Base-by-base conservation (phyloP, 805 yeast species). In the Candida glaebosa region DNA sequence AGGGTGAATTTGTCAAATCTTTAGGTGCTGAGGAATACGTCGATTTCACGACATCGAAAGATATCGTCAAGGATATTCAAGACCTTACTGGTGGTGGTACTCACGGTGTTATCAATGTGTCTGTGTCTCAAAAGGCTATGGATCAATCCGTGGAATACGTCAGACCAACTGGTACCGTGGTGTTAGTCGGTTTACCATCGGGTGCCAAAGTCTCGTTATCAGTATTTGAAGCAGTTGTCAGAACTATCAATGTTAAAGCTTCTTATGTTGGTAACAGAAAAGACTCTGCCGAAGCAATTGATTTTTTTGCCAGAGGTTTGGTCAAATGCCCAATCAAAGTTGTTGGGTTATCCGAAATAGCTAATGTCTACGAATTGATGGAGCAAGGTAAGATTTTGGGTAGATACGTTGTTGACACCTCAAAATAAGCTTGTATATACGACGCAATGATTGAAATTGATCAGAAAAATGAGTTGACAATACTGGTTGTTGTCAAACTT, bases 211-310 rank as follows among this genome's bases (percentile, higher is more conserved):
- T 81, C 56, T 71, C 74, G 51, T 79, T 88, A 31, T 76, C 79
- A 43, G 87, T 87, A 41, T 83, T 86, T 71, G 69, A 73, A 50
- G 79, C 84, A 39, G 95, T 87, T 46, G 82, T 84, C 52, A 83
- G 77, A 68, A 78, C 87, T 44, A 71, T 84, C 62, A 71, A 72
- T 57, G 82, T 87, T 60, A 79, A 73, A 63, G 95, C 93, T 54
- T 85, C 95, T 40, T 84, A 84, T 60, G 95, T 87, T 48, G 96
- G 95, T 56, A 85, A 85, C 79, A 82, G 95, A 69, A 84, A 84
- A 50, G 96, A 87, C 68, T 78, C 91, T 50, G 76, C 82, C 49
- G 90, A 85, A 72, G 89, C 91, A 42, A 66, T 84, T 50, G 86
- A 82, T 55, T 83, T 84, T 76, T 82, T 81, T 66, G 48, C 73